Conservation (phyloP, 106 monocot species). For the Acanthochlamys bracteata region DNA sequence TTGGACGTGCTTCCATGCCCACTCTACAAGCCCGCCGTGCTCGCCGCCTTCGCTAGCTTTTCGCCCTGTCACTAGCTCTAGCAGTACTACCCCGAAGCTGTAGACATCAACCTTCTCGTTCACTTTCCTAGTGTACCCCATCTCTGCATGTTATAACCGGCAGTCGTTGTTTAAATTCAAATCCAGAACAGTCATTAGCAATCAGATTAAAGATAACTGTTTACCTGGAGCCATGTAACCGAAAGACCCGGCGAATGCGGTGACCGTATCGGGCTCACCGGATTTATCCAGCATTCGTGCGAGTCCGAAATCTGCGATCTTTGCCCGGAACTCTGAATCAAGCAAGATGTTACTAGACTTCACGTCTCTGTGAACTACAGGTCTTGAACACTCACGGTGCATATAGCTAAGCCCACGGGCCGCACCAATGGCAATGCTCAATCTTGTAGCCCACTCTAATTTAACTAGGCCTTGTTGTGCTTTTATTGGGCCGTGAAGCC, state of each 20-base stretch:
- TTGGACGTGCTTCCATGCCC: constrained; percentile 56
- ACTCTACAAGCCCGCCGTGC: constrained; percentile 37
- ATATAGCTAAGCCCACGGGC: constrained; percentile 69
- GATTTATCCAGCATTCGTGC: constrained; percentile 37
- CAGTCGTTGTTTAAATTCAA: no score
- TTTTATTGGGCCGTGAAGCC: constrained; percentile 37
- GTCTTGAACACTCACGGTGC: constrained; percentile 66
- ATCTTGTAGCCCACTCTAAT: constrained; percentile 75
- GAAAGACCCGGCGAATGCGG: constrained; percentile 58
- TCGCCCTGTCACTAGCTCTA: constrained; percentile 68
- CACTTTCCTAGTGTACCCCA: constrained; percentile 38
- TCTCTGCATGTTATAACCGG: constrained; percentile 39
- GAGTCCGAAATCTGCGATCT: constrained; percentile 79
- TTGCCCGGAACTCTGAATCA: constrained; percentile 46
- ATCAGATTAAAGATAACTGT: no score
- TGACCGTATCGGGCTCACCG: constrained; percentile 11
- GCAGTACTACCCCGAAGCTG: constrained; percentile 84
- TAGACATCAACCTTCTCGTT: constrained; percentile 71
- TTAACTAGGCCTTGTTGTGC: not conserved
- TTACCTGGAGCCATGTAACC: constrained; percentile 92
- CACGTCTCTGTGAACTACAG: constrained; percentile 71
- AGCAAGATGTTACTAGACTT: constrained; percentile 85
- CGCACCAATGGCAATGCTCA: constrained; percentile 60
- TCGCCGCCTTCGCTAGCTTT: constrained; percentile 32
- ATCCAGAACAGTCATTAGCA: no score